Evolutionary conservation across 495 filamentous ascomycete species (phyloP).

Genomic region (Ramalina peruviana): DNA sequence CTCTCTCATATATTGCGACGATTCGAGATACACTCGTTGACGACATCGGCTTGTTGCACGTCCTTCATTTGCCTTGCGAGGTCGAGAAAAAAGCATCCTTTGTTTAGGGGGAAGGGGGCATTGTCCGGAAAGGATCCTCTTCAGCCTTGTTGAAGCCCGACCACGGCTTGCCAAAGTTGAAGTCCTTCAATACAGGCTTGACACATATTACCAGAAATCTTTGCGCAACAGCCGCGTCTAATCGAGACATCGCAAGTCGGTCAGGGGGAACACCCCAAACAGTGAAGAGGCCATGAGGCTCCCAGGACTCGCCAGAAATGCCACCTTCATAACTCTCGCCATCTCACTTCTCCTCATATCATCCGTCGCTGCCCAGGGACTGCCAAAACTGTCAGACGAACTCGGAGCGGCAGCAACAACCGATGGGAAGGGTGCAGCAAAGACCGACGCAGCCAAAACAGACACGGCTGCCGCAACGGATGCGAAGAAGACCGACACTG

Average conservation of each 20-base stretch:
- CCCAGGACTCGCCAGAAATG: conserved; percentile 6
- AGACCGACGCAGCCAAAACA: conserved; percentile 2
- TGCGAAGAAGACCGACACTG: conserved; percentile 3
- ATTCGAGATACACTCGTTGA: too few relatives aligned
- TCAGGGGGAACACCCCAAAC: not conserved
- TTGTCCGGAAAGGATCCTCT: too few relatives aligned
- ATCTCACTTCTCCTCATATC: conserved; percentile 13
- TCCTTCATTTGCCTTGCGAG: too few relatives aligned
- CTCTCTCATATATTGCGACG: too few relatives aligned
- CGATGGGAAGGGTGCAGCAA: not conserved
- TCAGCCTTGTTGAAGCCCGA: not conserved
- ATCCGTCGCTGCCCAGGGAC: conserved; percentile 10
- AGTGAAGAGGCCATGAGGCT: conserved; percentile 10
- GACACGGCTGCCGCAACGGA: not conserved
- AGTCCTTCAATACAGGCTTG: too few relatives aligned
- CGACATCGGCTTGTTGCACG: too few relatives aligned
- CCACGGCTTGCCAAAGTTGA: not conserved
- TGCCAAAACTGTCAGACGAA: conserved; percentile 7
- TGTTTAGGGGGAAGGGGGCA: too few relatives aligned
- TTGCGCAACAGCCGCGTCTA: too few relatives aligned
- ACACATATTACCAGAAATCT: too few relatives aligned
- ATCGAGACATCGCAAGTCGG: not conserved
- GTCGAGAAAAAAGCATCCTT: too few relatives aligned
- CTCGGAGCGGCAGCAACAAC: conserved; percentile 1
- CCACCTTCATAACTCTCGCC: conserved; percentile 7